Evolutionary conservation across 2,329 filamentous ascomycete genomes (phyloP).

Genomic region (Diaporthe ampelina): DNA sequence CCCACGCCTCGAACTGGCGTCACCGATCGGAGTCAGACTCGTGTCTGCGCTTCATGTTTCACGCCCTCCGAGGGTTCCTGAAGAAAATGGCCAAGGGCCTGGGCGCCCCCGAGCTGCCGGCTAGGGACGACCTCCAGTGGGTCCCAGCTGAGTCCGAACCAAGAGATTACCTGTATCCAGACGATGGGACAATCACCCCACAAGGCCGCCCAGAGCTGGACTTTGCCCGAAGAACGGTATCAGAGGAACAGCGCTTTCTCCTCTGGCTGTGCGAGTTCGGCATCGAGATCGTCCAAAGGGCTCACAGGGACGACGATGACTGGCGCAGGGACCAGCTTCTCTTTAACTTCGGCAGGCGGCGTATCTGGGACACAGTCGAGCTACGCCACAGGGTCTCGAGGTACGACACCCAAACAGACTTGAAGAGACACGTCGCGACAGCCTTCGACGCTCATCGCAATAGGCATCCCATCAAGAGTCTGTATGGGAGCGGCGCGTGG

Average conservation of each 20-base stretch:
- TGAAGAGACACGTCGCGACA: no score
- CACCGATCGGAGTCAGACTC: no score
- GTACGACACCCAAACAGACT: neutral
- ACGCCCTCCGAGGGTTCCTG: neutral
- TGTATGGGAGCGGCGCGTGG: neutral
- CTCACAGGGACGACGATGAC: neutral
- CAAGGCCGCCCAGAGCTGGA: neutral
- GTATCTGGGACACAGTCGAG: neutral
- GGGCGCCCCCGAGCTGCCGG: neutral
- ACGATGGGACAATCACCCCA: neutral
- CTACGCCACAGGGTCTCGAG: neutral
- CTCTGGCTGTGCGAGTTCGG: slow-evolving; percentile 25
- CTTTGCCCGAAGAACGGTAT: neutral
- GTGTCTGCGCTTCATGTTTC: slow-evolving; percentile 29
- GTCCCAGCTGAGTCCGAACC: neutral
- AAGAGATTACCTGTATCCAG: neutral
- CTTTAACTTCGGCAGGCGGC: neutral
- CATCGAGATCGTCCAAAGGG: neutral
- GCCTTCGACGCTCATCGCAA: no score
- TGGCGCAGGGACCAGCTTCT: slow-evolving; percentile 4
- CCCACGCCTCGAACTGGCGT: no score
- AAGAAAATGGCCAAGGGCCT: neutral
- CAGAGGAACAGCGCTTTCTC: slow-evolving; percentile 16
- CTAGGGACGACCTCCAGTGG: neutral
- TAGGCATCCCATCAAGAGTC: slow-evolving; percentile 18